Evolutionary conservation across 495 filamentous ascomycete species (phyloP), one percentile per base, ranked within the genome.

Genomic region (Lichina pygmaea): DNA sequence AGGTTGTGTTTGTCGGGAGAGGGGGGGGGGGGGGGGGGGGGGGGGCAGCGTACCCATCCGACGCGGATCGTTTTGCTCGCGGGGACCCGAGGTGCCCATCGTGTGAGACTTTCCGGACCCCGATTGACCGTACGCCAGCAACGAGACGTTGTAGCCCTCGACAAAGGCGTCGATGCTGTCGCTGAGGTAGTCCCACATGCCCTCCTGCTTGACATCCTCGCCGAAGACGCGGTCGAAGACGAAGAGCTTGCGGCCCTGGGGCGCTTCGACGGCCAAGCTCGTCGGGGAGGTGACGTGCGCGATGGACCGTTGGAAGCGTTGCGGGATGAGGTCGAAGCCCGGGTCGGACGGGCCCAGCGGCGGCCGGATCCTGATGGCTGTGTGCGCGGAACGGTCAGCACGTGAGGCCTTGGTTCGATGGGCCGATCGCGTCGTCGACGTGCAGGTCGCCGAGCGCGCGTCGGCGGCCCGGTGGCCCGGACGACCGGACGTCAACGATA

Each of bases 21-120:
- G 47, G 36, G 10, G 31, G 11, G 34, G 12, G 15, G 36, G 46
- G 8, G 17, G 46, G 42, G 16, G 16, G 8, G 12, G 30, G 13
- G 17, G 44, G 41, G 7, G 39, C 11, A 31, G 15, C 7, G 37
- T 66, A 92, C 85, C 86, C 81, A 85, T 92, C 0, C 72, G 60
- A 10, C 77, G 68, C 41, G 67, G 45, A 53, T 86, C 65, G n/a
- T 64, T 66, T 54, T 93, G 81, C 54, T 93, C 86, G 15, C 56
- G 61, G 7, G 91, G 86, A 3, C 86, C 83, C 3, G 89, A 80
- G 2, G 89, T 99, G 38, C 89, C 89, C 89, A 99, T 99, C 0
- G 89, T 99, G 57, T 94, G 95, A 1, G 89, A 99, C 62, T 99
- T 99, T 53, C 89, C 89, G n/a, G 89, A 84, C 36, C 89, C 89